Percentiles rank a stretch among this genome's conserved stretches.
Evolutionary conservation across 75 land plant species (phyloP).

Genomic region (Chamaecyparis obtusa): DNA sequence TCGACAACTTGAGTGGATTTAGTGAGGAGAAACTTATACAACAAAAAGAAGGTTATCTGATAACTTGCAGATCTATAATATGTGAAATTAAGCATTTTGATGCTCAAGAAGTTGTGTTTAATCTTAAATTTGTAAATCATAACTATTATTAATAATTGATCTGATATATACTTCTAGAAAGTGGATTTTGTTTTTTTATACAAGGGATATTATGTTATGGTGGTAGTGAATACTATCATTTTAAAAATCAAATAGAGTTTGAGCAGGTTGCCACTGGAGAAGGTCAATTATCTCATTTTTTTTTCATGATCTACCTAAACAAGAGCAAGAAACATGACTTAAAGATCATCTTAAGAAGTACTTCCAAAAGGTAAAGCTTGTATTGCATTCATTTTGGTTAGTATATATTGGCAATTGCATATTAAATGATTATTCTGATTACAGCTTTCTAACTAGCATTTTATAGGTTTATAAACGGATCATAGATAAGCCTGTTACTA

Average conservation of each 20-base stretch:
- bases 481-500: constrained; percentile 90
- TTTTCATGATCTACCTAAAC: constrained; percentile 84
- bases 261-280: constrained; percentile 64
- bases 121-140: neutral
- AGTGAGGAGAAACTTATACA: constrained; percentile 92
- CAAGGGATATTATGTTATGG: neutral
- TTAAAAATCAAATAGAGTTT: constrained; percentile 94
- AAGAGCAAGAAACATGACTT: constrained; percentile 79
- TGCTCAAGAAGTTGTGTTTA: neutral
- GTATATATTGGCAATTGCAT: neutral
- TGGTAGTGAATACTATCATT: constrained; percentile 85
- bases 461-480: constrained; percentile 92
- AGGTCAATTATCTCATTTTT: constrained; percentile 49
- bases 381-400: neutral
- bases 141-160: neutral
- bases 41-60: constrained; percentile 76
- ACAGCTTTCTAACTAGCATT: neutral
- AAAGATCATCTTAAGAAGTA: constrained; percentile 96
- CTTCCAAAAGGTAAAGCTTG: constrained; percentile 81
- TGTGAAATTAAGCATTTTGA: neutral
- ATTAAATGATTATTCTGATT: neutral
- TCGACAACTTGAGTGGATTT: constrained; percentile 98
- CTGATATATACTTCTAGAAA: neutral
- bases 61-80: neutral
- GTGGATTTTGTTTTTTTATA: constrained; percentile 2